Base-by-base conservation (phyloP, 306 rosid species). In the Vigna hirtella region DNA sequence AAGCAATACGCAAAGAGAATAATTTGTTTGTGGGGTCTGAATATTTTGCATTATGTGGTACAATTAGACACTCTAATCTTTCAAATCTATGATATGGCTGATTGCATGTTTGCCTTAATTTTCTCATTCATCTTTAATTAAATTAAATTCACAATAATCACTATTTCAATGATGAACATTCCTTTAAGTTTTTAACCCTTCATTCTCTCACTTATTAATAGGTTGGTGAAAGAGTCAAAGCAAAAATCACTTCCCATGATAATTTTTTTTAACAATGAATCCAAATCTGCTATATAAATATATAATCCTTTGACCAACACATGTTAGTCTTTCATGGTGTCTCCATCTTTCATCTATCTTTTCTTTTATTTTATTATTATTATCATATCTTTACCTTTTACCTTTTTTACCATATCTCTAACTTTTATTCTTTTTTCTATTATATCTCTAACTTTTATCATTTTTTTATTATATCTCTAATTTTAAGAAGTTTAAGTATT, bases 1-100 rank as follows among this genome's bases (percentile, higher is more conserved):
- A 34, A 36, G 48, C 48, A 34, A 34, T 36, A 63, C 15, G 36
- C 17, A 63, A 36, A 63, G 22, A 62, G 69, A 63, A 63, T 36
- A 8, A 16, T 63, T 15, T 34, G 48, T 34, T 16, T 34, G 48
- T 63, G 26, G 69, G 67, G 24, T 63, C 48, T 34, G 14, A 63
- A 63, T 32, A 34, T 34, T 36, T 62, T 32, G 13, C 47, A 36
- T 63, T 63, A n/a, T 34, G 16, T 17, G 28, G 3, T 16, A 64
- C 70, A 64, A 64, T 63, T 63, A 62, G 69, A n/a, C 48, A 63
- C 7, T 5, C 69, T 36, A 63, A 63, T 63, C 48, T 7, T 63
- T 7, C 48, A 34, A 16, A 63, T 2, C 48, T 62, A 63, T 1
- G 22, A 32, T 32, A 58, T 63, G 4, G 2, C 45, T 28, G 15